A percentile compares a stretch with the other conserved stretches of the same genome.
These are phyloP conservation scores for Epipyxis sp. DNA, from an alignment of 108 stramenopile genomes.

Conservation along the genomic window DNA sequence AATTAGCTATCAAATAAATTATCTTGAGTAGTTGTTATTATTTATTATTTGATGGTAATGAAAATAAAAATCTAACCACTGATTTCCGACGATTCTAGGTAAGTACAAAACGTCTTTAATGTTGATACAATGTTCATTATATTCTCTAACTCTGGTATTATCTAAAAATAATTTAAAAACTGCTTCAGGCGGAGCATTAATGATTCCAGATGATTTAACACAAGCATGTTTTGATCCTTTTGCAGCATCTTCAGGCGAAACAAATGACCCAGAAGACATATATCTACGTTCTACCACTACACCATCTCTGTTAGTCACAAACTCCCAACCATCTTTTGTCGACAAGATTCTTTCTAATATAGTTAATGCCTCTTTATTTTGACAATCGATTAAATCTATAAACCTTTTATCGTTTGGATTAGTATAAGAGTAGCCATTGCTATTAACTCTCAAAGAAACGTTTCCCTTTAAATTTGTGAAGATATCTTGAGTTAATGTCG, in stretches of 20 bases:
- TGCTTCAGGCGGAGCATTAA: constrained; percentile 8
- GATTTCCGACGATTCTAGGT: neutral
- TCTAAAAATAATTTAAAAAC: constrained; percentile 25
- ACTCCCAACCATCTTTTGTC: neutral
- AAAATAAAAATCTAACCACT: too few relatives aligned
- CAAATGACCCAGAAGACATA: neutral
- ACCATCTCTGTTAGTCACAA: neutral
- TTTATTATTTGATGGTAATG: too few relatives aligned
- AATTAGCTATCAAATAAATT: too few relatives aligned
- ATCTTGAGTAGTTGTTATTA: too few relatives aligned
- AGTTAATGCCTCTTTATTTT: neutral
- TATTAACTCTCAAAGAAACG: too few relatives aligned
- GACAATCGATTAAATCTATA: neutral
- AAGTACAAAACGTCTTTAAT: neutral
- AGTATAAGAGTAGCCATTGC: too few relatives aligned
- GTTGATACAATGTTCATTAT: constrained; percentile 31
- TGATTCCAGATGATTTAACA: neutral
- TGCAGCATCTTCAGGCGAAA: neutral
- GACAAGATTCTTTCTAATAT: neutral
- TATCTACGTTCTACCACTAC: neutral
- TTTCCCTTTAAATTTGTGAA: too few relatives aligned
- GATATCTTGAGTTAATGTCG: too few relatives aligned
- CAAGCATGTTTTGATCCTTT: neutral
- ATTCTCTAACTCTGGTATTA: constrained; percentile 24
- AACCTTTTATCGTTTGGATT: neutral